phyloP scores from a whole-genome alignment of 306 rosid genomes.

The Ceratonia siliqua region DNA sequence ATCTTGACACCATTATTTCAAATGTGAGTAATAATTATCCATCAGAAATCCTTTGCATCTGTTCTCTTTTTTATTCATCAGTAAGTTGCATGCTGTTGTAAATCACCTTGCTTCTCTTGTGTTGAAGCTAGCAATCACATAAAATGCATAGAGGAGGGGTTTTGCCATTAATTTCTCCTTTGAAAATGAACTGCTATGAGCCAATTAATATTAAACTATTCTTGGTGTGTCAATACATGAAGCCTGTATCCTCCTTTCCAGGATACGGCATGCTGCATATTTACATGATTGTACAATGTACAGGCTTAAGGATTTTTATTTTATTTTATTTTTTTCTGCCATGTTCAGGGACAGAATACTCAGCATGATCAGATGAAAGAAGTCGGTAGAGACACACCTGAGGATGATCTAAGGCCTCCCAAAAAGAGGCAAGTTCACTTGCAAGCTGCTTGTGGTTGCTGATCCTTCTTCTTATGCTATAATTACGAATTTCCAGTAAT shows the following conservation, averaged over 20 bases:
- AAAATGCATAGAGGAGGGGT: not conserved
- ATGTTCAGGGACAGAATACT: constrained; percentile 50
- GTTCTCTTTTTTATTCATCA: not conserved
- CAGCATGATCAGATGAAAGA: constrained; percentile 42
- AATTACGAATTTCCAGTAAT: not conserved
- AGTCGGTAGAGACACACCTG: constrained; percentile 33
- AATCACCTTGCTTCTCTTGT: constrained; percentile 25
- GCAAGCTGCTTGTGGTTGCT: constrained; percentile 19
- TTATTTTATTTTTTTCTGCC: constrained; percentile 18
- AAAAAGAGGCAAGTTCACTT: constrained; percentile 53
- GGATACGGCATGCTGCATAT: constrained; percentile 9
- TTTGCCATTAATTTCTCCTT: not conserved
- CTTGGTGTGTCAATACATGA: not conserved
- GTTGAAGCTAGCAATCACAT: constrained; percentile 17
- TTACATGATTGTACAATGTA: constrained; percentile 14
- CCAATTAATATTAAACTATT: constrained; percentile 19
- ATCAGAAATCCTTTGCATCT: not conserved
- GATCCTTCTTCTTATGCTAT: constrained; percentile 25
- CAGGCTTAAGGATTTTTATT: constrained; percentile 29
- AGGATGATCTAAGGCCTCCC: constrained; percentile 28
- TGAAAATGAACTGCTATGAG: constrained; percentile 28
- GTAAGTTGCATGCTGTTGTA: not conserved
- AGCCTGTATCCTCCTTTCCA: constrained; percentile 7
- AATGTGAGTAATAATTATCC: not conserved
- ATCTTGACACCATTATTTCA: not conserved